Conservation (phyloP, 257 asterid species). For the Solanum lignicaule region DNA sequence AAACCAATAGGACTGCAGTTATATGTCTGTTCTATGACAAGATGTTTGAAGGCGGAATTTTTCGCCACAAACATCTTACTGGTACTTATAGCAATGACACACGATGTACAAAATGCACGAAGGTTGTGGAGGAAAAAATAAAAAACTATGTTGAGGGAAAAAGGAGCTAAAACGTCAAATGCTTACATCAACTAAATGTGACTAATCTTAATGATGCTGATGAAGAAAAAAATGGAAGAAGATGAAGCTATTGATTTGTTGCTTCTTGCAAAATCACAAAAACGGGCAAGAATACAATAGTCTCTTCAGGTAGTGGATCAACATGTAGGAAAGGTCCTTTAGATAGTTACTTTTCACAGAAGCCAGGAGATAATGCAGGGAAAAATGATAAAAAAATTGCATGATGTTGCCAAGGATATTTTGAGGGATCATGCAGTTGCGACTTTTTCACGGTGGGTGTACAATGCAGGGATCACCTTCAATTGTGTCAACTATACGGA, state of each 20-base stretch:
- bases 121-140: neutral
- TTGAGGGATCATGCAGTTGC: neutral
- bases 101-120: neutral
- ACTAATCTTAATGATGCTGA: neutral
- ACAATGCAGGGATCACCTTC: neutral
- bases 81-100: neutral
- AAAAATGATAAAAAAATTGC: too few relatives aligned
- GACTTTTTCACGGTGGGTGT: neutral
- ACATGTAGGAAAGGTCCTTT: neutral
- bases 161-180: neutral
- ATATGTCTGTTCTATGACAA: neutral
- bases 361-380: neutral
- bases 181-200: neutral
- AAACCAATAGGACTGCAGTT: neutral
- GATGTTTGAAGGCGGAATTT: neutral
- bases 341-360: neutral
- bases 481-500: neutral
- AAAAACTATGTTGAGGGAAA: neutral
- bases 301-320: neutral
- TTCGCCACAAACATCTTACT: neutral
- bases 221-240: neutral
- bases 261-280: neutral
- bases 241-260: neutral
- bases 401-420: neutral
- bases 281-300: neutral